Evolutionary conservation across 225 moss, liverwort and hornwort genomes (phyloP).

Genomic region (Bryoerythrophyllum caledonicum): DNA sequence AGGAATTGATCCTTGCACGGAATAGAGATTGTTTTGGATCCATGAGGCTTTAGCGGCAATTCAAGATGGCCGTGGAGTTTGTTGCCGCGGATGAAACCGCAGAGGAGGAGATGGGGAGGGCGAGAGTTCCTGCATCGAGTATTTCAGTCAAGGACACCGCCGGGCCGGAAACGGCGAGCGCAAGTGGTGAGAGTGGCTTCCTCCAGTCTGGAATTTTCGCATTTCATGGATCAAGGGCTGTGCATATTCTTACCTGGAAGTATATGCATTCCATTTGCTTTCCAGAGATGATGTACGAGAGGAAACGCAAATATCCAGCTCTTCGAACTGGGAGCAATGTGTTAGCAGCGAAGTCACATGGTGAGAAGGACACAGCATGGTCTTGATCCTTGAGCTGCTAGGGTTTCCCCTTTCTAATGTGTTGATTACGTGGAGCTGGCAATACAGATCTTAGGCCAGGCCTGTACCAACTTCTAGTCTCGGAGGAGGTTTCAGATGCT

Average conservation of each 20-base stretch:
- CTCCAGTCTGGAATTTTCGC: no score
- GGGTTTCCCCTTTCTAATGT: conserved; percentile 1
- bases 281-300: conserved; percentile 50
- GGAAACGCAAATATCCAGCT: conserved; percentile 45
- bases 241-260: conserved; percentile 30
- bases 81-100: conserved; percentile 23
- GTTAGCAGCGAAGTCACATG: conserved; percentile 35
- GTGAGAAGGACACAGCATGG: conserved; percentile 45
- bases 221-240: not conserved
- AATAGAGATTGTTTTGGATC: conserved; percentile 1
- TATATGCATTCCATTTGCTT: conserved; percentile 31
- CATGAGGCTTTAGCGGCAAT: conserved; percentile 16
- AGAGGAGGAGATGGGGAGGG: conserved; percentile 29
- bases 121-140: conserved; percentile 19
- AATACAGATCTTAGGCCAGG: conserved; percentile 50
- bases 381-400: conserved; percentile 21
- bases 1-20: not conserved
- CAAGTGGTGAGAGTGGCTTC: conserved; percentile 30
- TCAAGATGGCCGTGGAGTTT: conserved; percentile 42
- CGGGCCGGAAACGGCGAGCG: conserved; percentile 29
- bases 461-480: conserved; percentile 43
- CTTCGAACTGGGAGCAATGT: conserved; percentile 38
- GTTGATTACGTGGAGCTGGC: conserved; percentile 28
- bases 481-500: conserved; percentile 40
- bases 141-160: conserved; percentile 16